These are phyloP conservation scores for Camelina neglecta DNA, from an alignment of 345 rosid genomes.

Conservation along the genomic window DNA sequence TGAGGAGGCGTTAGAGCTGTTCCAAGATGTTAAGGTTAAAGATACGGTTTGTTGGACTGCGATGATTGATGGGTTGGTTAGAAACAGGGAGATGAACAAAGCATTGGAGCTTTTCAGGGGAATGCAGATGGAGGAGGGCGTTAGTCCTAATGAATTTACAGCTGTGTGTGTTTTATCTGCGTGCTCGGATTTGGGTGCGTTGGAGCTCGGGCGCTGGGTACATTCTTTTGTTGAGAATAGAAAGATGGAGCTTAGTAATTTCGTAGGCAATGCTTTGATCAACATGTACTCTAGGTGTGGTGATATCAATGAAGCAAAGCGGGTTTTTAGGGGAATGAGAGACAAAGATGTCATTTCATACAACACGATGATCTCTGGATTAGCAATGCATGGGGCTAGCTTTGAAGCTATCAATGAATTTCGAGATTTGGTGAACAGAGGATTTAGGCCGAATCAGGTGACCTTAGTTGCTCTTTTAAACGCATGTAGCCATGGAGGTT, in stretches of 20 bases:
- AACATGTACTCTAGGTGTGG: conserved; percentile 69
- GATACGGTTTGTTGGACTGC: conserved; percentile 78
- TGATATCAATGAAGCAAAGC: conserved; percentile 53
- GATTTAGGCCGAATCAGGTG: conserved; percentile 52
- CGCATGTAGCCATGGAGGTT: conserved; percentile 77
- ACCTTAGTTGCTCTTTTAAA: conserved; percentile 63
- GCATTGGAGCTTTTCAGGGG: conserved; percentile 62
- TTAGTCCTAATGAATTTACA: conserved; percentile 60
- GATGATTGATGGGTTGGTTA: conserved; percentile 68
- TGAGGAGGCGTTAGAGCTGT: conserved; percentile 49
- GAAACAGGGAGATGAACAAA: conserved; percentile 60
- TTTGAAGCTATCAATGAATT: conserved; percentile 56
- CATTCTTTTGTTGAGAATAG: conserved; percentile 56
- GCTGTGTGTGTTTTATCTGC: conserved; percentile 65
- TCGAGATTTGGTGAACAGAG: conserved; percentile 50
- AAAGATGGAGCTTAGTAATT: conserved; percentile 50
- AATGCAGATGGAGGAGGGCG: conserved; percentile 58
- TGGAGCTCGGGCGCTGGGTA: conserved; percentile 70
- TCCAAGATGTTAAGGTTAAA: conserved; percentile 48
- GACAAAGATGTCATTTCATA: conserved; percentile 57
- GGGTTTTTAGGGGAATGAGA: conserved; percentile 50
- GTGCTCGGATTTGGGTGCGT: conserved; percentile 62
- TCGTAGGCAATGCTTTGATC: conserved; percentile 67
- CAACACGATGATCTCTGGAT: conserved; percentile 64
- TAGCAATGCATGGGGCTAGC: conserved; percentile 64